These are phyloP conservation scores for Asterella californica DNA, from an alignment of 225 moss, liverwort and hornwort species.

Conservation along the genomic window DNA sequence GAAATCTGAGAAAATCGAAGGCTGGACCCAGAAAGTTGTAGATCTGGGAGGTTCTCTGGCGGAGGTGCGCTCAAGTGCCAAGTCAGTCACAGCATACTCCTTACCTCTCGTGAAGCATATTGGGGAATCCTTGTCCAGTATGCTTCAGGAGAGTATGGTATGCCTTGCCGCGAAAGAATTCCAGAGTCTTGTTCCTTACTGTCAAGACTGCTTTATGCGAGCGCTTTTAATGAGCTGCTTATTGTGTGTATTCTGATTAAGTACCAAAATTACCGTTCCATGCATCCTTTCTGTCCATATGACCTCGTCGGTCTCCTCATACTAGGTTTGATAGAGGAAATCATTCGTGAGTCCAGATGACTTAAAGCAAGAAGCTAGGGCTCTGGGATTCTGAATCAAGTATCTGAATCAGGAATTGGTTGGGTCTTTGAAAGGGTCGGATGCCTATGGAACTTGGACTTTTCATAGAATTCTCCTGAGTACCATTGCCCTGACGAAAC, in stretches of 20 bases:
- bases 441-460: too few species aligned
- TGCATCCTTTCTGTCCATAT: too few species aligned
- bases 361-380: neutral
- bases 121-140: neutral
- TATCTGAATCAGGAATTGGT: neutral
- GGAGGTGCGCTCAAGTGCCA: constrained; percentile 41
- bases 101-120: neutral
- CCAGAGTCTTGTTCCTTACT: neutral
- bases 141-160: too few species aligned
- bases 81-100: neutral
- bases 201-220: neutral
- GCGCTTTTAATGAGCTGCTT: neutral
- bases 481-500: neutral
- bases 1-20: constrained; percentile 47
- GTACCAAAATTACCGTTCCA: too few species aligned
- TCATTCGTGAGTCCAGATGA: neutral
- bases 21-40: constrained; percentile 54
- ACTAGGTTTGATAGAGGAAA: neutral
- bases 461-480: neutral
- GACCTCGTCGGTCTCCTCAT: too few species aligned
- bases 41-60: constrained; percentile 53
- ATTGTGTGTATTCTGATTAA: neutral
- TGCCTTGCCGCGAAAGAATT: neutral
- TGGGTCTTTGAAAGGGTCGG: too few species aligned
- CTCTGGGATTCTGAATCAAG: neutral